A percentile compares a stretch with the other conserved stretches of the same genome.
Evolutionary conservation across 208 protist species (phyloP).

Genomic region (Novymonas esmeraldas): DNA sequence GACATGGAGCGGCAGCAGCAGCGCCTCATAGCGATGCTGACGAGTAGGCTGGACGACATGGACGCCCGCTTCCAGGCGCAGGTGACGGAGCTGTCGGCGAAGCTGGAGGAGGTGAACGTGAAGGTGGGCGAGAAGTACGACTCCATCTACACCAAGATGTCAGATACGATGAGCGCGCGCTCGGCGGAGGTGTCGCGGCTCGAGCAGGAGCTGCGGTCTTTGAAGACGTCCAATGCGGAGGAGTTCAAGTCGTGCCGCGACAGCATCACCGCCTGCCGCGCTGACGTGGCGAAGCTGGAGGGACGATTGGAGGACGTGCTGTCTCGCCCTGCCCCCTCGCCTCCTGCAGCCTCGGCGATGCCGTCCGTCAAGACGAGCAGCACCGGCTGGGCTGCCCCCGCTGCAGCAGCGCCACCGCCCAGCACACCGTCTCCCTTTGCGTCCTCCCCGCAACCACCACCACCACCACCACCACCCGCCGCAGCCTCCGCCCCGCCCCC

Average conservation of each 20-base stretch:
- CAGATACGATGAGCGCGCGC: constrained; percentile 5
- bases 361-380: not conserved
- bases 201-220: constrained; percentile 14
- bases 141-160: constrained; percentile 8
- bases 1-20: constrained; percentile 28
- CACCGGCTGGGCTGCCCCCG: not conserved
- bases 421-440: not conserved
- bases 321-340: not conserved
- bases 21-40: constrained; percentile 73
- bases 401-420: not conserved
- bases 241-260: constrained; percentile 27
- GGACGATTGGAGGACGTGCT: constrained; percentile 10
- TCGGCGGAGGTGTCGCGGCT: constrained; percentile 11
- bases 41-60: constrained; percentile 41
- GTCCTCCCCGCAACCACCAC: not conserved
- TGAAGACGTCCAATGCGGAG: constrained; percentile 7
- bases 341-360: not conserved
- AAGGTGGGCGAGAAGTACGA: constrained; percentile 13
- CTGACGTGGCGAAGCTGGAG: constrained; percentile 19
- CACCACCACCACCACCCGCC: not conserved
- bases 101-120: constrained; percentile 16
- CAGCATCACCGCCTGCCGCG: constrained; percentile 19
- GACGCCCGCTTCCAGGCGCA: constrained; percentile 23
- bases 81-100: constrained; percentile 17
- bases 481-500: too few species aligned